These are phyloP conservation scores for Alectoria sarmentosa DNA, from an alignment of 495 filamentous ascomycete species.

Conservation along the genomic window DNA sequence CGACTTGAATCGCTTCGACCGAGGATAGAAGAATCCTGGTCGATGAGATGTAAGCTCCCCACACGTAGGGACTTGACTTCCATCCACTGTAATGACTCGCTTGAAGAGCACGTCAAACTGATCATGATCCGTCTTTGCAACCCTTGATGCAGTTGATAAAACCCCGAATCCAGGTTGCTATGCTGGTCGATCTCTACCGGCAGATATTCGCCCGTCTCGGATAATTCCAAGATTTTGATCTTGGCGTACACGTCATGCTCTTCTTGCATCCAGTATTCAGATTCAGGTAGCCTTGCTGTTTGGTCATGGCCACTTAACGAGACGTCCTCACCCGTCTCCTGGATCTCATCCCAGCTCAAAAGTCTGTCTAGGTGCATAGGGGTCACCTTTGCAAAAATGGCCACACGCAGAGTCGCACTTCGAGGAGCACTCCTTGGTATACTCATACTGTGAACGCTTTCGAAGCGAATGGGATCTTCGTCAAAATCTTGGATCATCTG, in stretches of 20 bases:
- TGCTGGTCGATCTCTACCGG: slow-evolving; percentile 89
- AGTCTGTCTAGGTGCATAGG: slow-evolving; percentile 95
- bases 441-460: slow-evolving; percentile 98
- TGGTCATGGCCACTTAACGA: slow-evolving; percentile 49
- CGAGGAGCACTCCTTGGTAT: slow-evolving; percentile 77
- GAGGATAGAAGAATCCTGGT: slow-evolving; percentile 75
- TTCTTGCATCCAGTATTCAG: slow-evolving; percentile 87
- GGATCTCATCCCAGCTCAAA: slow-evolving; percentile 98
- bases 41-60: slow-evolving; percentile 72
- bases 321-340: slow-evolving; percentile 49
- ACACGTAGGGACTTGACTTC: slow-evolving; percentile 68
- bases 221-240: slow-evolving; percentile 80
- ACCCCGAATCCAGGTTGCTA: slow-evolving; percentile 71
- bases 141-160: slow-evolving; percentile 93
- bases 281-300: slow-evolving; percentile 72
- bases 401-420: slow-evolving; percentile 72
- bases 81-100: slow-evolving; percentile 79
- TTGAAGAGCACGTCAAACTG: slow-evolving; percentile 81
- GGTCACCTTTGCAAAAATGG: slow-evolving; percentile 86
- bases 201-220: slow-evolving; percentile 82
- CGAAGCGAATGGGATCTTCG: slow-evolving; percentile 88
- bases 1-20: slow-evolving; percentile 63
- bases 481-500: slow-evolving; percentile 93
- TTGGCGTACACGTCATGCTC: slow-evolving; percentile 87
- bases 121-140: slow-evolving; percentile 84